Base-by-base conservation (phyloP, 2,329 filamentous ascomycete species). In the Pestalotiopsis sp. region DNA sequence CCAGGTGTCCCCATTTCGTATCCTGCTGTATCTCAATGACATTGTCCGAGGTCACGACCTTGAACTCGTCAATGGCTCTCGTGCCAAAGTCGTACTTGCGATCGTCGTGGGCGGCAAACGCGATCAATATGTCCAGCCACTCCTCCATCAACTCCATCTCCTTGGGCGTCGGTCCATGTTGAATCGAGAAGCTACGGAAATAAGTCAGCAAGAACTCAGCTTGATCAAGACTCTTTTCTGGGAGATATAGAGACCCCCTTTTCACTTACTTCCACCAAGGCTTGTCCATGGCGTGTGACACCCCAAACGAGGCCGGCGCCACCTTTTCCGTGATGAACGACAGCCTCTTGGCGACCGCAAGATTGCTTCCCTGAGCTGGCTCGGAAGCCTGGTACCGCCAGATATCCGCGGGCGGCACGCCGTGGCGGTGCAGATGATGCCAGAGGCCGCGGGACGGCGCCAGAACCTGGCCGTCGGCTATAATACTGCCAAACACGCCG, bases 381-480 rank as follows among this genome's bases (percentile, higher is more conserved):
- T n/a, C n/a, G n/a, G n/a, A n/a, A n/a, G n/a, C n/a, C n/a, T 76
- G 73, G 71, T 82, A 83, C 17, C 80, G 74, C 81, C 80, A 83
- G 13, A 82, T 76, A 67, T 81, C 75, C 3, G 69, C 57, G 0
- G 80, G 52, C 1, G 64, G 22, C 1, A 81, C 77, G 0, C 80
- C 80, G 64, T 82, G 72, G 26, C 65, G 65, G 7, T 71, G 52
- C 2, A 81, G 67, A 26, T 71, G 72, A 20, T 79, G 75, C 1
- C 73, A 76, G 4, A 82, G 68, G 9, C 75, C 76, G 22, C 81
- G 72, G 1, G 76, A 74, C 2, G 80, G 78, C 4, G 78, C 78
- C 26, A 79, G 76, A 1, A 82, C 80, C 60, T 82, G 79, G 1
- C 78, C 78, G 64, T 82, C 81, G 0, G 79, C 73, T 26, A 81